phyloP scores from a whole-genome alignment of 768 basidiomycete genomes.

The Kwoniella heveanensis region DNA sequence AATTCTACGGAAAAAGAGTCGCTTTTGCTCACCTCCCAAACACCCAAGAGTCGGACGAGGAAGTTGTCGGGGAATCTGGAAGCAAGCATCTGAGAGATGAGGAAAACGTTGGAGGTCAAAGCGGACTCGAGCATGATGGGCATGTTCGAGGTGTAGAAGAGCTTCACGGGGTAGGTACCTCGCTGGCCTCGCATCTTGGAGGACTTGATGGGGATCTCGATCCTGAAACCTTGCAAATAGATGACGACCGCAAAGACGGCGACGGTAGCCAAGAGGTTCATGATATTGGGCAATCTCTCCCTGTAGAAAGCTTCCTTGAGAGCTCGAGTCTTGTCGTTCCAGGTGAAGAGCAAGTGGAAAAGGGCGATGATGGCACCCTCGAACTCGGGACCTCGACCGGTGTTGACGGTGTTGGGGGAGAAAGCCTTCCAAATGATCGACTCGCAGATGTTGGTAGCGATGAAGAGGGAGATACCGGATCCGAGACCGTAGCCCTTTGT shows the following conservation, averaged over 20 bases:
- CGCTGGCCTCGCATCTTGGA: slow-evolving; percentile 95
- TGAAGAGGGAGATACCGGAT: slow-evolving; percentile 97
- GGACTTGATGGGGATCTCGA: slow-evolving; percentile 97
- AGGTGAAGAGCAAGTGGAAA: slow-evolving; percentile 97
- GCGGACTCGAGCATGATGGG: slow-evolving; percentile 98
- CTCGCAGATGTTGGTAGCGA: slow-evolving; percentile 99
- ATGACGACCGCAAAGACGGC: slow-evolving; percentile 92
- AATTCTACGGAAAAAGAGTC: neutral
- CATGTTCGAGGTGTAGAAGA: slow-evolving; percentile 99
- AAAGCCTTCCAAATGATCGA: slow-evolving; percentile 99
- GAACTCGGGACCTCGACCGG: slow-evolving; percentile 95
- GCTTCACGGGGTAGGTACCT: slow-evolving; percentile 92
- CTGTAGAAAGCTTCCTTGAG: slow-evolving; percentile 98
- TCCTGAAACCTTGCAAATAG: slow-evolving; percentile 97
- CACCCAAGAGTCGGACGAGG: slow-evolving; percentile 82
- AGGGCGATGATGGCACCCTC: slow-evolving; percentile 94
- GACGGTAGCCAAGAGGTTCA: slow-evolving; percentile 93
- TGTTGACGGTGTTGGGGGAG: slow-evolving; percentile 96
- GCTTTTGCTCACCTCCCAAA: slow-evolving; percentile 82
- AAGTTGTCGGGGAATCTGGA: slow-evolving; percentile 87
- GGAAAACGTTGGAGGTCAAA: slow-evolving; percentile 89
- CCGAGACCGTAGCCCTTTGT: slow-evolving; percentile 99
- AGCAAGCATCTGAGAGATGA: slow-evolving; percentile 93
- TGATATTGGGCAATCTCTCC: slow-evolving; percentile 92
- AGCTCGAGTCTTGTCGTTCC: slow-evolving; percentile 96